phyloP scores from a whole-genome alignment of 2,329 filamentous ascomycete genomes.

The Penicillium sp. region DNA sequence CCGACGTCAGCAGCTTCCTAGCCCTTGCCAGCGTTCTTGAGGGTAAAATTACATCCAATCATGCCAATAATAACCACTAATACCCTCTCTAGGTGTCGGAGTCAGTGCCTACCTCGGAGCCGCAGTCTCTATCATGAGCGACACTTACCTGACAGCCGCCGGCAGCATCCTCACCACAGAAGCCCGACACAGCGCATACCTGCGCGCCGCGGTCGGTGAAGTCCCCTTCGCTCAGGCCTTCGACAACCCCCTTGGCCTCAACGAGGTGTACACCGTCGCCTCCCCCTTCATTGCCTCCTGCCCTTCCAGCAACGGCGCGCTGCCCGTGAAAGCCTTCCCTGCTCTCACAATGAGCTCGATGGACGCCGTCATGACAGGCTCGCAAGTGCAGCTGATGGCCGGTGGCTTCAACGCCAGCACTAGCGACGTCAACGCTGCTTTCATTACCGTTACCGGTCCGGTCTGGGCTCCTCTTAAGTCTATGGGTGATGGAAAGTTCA shows the following conservation, averaged over 20 bases:
- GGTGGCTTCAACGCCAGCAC: slow-evolving; percentile 27
- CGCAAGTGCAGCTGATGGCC: slow-evolving; percentile 24
- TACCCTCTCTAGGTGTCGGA: too few relatives aligned
- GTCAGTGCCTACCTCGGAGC: slow-evolving; percentile 59
- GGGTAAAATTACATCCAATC: too few relatives aligned
- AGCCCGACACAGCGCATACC: slow-evolving; percentile 63
- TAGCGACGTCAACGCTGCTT: slow-evolving; percentile 19
- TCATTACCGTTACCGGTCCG: slow-evolving; percentile 27
- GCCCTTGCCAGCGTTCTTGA: too few relatives aligned
- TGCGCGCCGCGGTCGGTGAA: slow-evolving; percentile 53
- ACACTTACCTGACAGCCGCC: slow-evolving; percentile 60
- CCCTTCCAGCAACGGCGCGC: slow-evolving; percentile 53
- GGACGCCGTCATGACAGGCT: slow-evolving; percentile 19
- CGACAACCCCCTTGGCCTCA: slow-evolving; percentile 58
- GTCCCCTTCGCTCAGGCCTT: slow-evolving; percentile 60
- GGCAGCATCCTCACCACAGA: slow-evolving; percentile 65
- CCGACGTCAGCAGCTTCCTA: slow-evolving; percentile 41
- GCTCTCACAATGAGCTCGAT: slow-evolving; percentile 35
- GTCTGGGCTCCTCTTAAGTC: slow-evolving; percentile 16
- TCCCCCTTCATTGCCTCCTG: slow-evolving; percentile 61
- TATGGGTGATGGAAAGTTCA: slow-evolving; percentile 17
- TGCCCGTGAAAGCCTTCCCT: slow-evolving; percentile 64
- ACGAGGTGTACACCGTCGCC: slow-evolving; percentile 65
- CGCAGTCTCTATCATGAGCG: slow-evolving; percentile 57
- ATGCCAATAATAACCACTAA: too few relatives aligned